These are phyloP conservation scores for Vinca major DNA, from an alignment of 305 asterid species.

Conservation along the genomic window DNA sequence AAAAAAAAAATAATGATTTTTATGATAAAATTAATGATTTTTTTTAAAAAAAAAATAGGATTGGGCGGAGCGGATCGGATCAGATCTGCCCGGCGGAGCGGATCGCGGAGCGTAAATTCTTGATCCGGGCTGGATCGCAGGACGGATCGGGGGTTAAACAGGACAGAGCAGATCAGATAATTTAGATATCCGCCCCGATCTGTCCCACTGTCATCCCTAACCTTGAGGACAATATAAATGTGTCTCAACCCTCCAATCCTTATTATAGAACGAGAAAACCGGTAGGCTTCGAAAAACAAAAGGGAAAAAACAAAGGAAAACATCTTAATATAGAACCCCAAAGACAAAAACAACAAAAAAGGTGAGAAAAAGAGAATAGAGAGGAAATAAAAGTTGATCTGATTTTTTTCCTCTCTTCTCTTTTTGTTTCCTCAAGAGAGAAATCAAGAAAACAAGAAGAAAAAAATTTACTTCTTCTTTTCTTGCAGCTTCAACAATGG, in stretches of 20 bases:
- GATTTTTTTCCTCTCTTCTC: conserved; percentile 20
- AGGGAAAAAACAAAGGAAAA: conserved; percentile 9
- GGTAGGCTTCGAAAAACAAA: conserved; percentile 24
- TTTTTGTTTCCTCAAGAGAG: conserved; percentile 5
- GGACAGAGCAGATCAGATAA: too few relatives aligned
- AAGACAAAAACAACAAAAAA: conserved; percentile 11
- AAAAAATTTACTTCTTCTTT: background rate
- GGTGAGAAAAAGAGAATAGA: conserved; percentile 15
- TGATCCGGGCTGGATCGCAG: too few relatives aligned
- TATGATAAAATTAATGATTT: too few relatives aligned
- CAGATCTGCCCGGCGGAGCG: too few relatives aligned
- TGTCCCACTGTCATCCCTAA: too few relatives aligned
- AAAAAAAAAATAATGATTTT: too few relatives aligned
- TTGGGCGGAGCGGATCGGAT: too few relatives aligned
- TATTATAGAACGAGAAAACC: conserved; percentile 27
- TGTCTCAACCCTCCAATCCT: conserved; percentile 21
- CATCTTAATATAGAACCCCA: background rate
- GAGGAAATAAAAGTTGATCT: conserved; percentile 17
- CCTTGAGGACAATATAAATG: too few relatives aligned
- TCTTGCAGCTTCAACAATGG: conserved; percentile 3
- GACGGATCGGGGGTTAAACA: too few relatives aligned
- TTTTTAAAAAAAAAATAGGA: too few relatives aligned
- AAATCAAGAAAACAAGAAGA: background rate
- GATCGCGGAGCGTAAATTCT: too few relatives aligned
- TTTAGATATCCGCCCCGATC: too few relatives aligned